Evolutionary conservation across 371 early-diverging fungal species (phyloP).

Genomic region (Syncephalastrum contaminatum): DNA sequence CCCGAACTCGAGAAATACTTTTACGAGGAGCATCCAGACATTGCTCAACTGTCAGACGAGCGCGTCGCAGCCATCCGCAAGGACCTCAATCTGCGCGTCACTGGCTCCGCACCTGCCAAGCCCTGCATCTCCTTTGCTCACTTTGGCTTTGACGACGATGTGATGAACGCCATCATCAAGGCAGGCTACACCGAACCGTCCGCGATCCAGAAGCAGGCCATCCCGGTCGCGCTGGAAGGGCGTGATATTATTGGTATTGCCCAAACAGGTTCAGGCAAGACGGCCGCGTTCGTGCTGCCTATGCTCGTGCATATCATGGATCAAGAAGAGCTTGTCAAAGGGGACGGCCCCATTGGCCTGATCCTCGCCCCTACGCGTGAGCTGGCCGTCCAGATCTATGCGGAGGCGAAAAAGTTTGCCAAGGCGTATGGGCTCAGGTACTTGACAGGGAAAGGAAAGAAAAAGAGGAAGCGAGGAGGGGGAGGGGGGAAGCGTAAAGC

Average conservation of each 20-base stretch:
- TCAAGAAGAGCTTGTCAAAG: constrained; percentile 65
- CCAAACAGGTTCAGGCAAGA: constrained; percentile 83
- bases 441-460: no score
- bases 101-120: constrained; percentile 64
- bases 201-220: constrained; percentile 76
- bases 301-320: constrained; percentile 89
- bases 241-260: constrained; percentile 91
- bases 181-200: constrained; percentile 74
- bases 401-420: constrained; percentile 78
- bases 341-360: constrained; percentile 75
- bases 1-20: constrained; percentile 78
- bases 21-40: constrained; percentile 79
- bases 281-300: constrained; percentile 77
- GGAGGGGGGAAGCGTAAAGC: no score
- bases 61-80: constrained; percentile 58
- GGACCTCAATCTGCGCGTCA: constrained; percentile 61
- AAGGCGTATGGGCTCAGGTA: constrained; percentile 68
- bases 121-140: constrained; percentile 90
- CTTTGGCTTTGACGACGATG: constrained; percentile 78
- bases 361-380: constrained; percentile 89
- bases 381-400: constrained; percentile 86
- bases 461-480: no score
- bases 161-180: constrained; percentile 62
- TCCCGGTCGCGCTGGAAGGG: constrained; percentile 76
- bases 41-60: constrained; percentile 56